Evolutionary conservation across 108 stramenopile species (phyloP).

Genomic region (Fragilariopsis cylindrus): DNA sequence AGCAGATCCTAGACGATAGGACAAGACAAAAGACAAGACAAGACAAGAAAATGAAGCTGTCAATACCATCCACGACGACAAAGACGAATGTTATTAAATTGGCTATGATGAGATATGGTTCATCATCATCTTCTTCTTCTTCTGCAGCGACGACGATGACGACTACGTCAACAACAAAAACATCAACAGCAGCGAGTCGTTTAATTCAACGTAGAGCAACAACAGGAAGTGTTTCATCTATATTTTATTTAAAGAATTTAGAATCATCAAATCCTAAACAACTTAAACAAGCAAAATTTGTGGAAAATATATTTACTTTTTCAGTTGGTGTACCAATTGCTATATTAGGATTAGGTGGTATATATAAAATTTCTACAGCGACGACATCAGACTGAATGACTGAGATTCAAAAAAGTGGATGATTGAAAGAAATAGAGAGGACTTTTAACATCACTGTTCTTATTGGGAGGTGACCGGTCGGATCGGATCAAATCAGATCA

Average conservation of each 20-base stretch:
- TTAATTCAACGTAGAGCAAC: slow-evolving; percentile 29
- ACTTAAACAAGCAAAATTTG: slow-evolving; percentile 5
- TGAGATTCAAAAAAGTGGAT: no score
- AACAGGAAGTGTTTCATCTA: slow-evolving; percentile 21
- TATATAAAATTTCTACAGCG: slow-evolving; percentile 1
- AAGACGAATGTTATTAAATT: no score
- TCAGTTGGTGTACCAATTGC: slow-evolving; percentile 17
- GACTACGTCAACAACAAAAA: not conserved
- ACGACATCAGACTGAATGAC: not conserved
- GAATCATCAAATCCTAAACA: not conserved
- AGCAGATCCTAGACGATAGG: no score
- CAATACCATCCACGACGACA: no score
- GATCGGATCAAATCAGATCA: no score
- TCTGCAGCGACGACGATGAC: not conserved
- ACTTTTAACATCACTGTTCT: no score
- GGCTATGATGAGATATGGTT: no score
- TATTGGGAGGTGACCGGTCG: no score
- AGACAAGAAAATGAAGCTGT: no score
- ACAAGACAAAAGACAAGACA: no score
- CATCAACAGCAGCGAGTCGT: slow-evolving; percentile 5
- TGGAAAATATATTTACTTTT: slow-evolving; percentile 6
- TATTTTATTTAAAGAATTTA: slow-evolving; percentile 21
- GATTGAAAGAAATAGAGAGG: no score
- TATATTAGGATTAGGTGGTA: slow-evolving; percentile 20
- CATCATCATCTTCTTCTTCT: not conserved